A percentile compares a stretch with the other conserved stretches of the same genome.
These are phyloP conservation scores for Talaromyces trachyspermus DNA, from an alignment of 495 filamentous ascomycete genomes.

Conservation along the genomic window DNA sequence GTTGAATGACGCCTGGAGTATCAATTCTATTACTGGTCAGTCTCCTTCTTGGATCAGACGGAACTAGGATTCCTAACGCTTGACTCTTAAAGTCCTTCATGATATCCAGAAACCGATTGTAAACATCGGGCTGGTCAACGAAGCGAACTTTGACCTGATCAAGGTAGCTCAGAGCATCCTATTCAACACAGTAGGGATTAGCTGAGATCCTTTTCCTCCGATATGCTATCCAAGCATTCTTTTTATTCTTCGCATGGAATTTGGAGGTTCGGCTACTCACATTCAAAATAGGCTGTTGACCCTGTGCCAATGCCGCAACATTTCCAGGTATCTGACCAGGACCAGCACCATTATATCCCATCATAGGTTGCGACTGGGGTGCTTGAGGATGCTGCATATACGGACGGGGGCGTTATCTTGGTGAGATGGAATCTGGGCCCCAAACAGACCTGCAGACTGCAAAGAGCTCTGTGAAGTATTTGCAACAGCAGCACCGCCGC, in stretches of 20 bases:
- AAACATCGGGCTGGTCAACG: slow-evolving; percentile 92
- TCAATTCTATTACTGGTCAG: slow-evolving; percentile 62
- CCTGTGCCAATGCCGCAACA: slow-evolving; percentile 61
- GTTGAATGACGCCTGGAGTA: slow-evolving; percentile 94
- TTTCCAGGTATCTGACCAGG: slow-evolving; percentile 40
- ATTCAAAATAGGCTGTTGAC: slow-evolving; percentile 94
- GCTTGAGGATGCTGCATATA: slow-evolving; percentile 57
- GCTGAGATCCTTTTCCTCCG: no score
- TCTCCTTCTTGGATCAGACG: background rate
- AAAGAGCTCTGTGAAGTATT: slow-evolving; percentile 47
- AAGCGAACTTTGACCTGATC: slow-evolving; percentile 99
- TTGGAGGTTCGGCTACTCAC: slow-evolving; percentile 42
- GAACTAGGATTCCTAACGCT: slow-evolving; percentile 53
- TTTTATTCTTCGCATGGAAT: background rate
- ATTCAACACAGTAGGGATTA: background rate
- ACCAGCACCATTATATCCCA: slow-evolving; percentile 43
- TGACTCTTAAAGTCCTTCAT: slow-evolving; percentile 99
- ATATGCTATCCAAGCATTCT: background rate
- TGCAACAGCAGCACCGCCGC: slow-evolving; percentile 36
- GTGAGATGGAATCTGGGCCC: slow-evolving; percentile 51
- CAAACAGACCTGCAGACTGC: slow-evolving; percentile 59
- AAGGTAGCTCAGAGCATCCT: slow-evolving; percentile 96
- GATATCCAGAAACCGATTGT: slow-evolving; percentile 95
- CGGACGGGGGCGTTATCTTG: slow-evolving; percentile 51
- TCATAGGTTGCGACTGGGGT: slow-evolving; percentile 50